These are phyloP conservation scores for Venturia pyrina DNA, from an alignment of 2,329 filamentous ascomycete species.

Conservation along the genomic window DNA sequence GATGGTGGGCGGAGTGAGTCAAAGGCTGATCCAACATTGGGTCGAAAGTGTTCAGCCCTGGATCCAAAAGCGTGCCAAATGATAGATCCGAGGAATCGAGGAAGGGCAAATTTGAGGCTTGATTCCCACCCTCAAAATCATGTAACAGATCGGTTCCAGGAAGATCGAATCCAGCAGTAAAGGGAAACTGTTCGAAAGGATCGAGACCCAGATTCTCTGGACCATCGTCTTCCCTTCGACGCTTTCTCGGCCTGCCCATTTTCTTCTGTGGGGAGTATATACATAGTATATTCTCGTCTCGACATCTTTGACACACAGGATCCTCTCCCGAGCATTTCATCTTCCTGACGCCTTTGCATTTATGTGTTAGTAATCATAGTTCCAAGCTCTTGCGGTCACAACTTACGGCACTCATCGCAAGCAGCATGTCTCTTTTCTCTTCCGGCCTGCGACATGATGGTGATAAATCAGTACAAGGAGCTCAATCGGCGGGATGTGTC, in stretches of 20 bases:
- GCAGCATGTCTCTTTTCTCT: constrained; percentile 24
- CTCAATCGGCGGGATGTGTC: not conserved
- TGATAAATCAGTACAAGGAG: not conserved
- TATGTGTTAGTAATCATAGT: constrained; percentile 5
- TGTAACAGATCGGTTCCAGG: not conserved
- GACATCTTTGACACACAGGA: constrained; percentile 34
- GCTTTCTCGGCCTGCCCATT: constrained; percentile 43
- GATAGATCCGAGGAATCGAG: not conserved
- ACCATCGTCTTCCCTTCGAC: constrained; percentile 24
- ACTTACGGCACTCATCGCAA: constrained; percentile 33
- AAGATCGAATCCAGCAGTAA: not conserved
- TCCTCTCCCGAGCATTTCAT: constrained; percentile 37
- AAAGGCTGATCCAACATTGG: not conserved
- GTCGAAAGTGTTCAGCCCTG: not conserved
- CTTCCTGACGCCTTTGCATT: constrained; percentile 34
- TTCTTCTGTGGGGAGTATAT: constrained; percentile 38
- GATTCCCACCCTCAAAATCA: not conserved
- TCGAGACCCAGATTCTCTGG: not conserved
- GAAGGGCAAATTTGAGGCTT: not conserved
- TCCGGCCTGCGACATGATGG: not conserved
- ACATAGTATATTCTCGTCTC: constrained; percentile 31
- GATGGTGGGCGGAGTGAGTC: not conserved
- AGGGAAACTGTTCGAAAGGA: not conserved
- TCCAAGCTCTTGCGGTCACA: not conserved
- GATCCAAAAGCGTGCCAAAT: not conserved